Evolutionary conservation across 306 rosid species (phyloP), one percentile per base, ranked within the genome.

Genomic region (Corylus avellana): DNA sequence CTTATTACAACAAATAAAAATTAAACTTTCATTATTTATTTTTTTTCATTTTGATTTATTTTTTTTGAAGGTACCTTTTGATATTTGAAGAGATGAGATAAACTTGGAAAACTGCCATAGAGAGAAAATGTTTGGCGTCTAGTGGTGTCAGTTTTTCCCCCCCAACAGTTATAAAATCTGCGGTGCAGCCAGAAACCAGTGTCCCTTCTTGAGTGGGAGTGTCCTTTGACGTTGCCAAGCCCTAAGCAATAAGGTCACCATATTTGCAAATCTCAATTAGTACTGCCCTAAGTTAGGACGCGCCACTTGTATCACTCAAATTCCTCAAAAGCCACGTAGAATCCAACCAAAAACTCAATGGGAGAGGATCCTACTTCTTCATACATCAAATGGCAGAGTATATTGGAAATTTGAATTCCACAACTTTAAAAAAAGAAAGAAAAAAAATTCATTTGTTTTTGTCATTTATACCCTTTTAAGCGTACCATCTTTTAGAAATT

Each of bases 141-240:
- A 77, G 46, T 27, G 46, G 68, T 77, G 84, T 80, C 83, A 81
- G 84, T 68, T 59, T 67, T 48, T 29, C 56, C 37, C 84, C 80
- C 71, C 57, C 72, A 53, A 76, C 75, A 48, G 70, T 79, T 53
- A 27, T 67, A 51, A 55, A 55, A 80, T 80, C 56, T 73, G 72
- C 81, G 74, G 80, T 73, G 71, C 68, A 59, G 81, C 66, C 78
- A 83, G 73, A 56, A 74, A 50, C 71, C 64, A 46, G 20, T 80
- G 83, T 84, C 75, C 35, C 84, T 82, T 79, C 83, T 83, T 53
- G 61, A 53, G 50, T 76, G 73, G 74, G 50, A 80, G 66, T 62
- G 73, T 79, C 84, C 82, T 42, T 32, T 32, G 44, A 39, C 44
- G 6, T 5, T 42, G 46, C 8, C 46, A 42, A 39, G 4, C 44